Conservation (phyloP, 768 basidiomycete species). For the Clitopilus hobsonii region DNA sequence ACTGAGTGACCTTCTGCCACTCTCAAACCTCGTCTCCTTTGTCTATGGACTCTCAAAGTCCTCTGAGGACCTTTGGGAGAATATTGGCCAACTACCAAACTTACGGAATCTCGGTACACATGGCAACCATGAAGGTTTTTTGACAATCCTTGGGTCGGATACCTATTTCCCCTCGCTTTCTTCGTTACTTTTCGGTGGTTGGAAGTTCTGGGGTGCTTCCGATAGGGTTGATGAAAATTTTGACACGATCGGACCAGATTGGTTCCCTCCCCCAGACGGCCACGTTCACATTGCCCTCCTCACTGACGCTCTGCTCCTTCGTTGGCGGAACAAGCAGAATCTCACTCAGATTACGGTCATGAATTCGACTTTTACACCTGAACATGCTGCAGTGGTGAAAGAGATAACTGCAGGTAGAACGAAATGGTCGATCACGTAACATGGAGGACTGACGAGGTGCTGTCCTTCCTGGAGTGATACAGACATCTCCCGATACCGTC, state of each 20-base stretch:
- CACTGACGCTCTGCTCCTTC: not conserved
- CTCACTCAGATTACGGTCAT: not conserved
- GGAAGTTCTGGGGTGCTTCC: not conserved
- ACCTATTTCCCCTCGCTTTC: too few relatives aligned
- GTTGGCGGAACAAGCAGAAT: not conserved
- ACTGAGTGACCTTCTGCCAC: too few relatives aligned
- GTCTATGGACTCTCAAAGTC: not conserved
- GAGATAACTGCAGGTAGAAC: too few relatives aligned
- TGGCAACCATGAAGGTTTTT: not conserved
- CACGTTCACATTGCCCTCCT: not conserved
- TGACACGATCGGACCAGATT: not conserved
- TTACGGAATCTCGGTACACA: not conserved
- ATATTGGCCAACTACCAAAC: not conserved
- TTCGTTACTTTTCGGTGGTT: too few relatives aligned
- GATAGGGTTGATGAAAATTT: not conserved
- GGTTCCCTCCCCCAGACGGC: not conserved
- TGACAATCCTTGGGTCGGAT: too few relatives aligned
- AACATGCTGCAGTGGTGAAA: too few relatives aligned
- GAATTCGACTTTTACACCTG: not conserved
- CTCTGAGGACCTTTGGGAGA: not conserved
- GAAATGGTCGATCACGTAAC: too few relatives aligned
- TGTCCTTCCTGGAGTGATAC: too few relatives aligned
- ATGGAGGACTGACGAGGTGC: too few relatives aligned
- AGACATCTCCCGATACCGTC: too few relatives aligned
- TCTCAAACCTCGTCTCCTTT: not conserved